Evolutionary conservation across 345 rosid species (phyloP), one percentile per base, ranked within the genome.

Genomic region (Pseudoturritis turrita): DNA sequence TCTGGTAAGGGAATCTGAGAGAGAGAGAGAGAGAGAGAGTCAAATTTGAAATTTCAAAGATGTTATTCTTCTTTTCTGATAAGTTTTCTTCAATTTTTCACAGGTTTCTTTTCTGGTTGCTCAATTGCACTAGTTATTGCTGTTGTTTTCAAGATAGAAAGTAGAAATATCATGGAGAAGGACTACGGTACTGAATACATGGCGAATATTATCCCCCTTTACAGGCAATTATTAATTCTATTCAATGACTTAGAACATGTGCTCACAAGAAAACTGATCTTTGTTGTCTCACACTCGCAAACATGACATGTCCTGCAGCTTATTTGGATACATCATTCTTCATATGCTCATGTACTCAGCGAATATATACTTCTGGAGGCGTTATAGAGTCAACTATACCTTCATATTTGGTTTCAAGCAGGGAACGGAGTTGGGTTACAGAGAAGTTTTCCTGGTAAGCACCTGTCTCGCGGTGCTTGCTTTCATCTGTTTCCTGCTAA

Each of bases 91-190:
- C 10, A 47, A 21, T 14, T 56, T 40, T 54, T 10, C 46, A 28
- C 86, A 85, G 92, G 95, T 26, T 87, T 85, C 69, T 85, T 90
- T 70, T 81, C 81, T 35, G 92, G 92, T 41, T 84, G 88, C 78
- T 73, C 87, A 7, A 43, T 80, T 26, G 89, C 90, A 36, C 79
- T 91, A 26, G 28, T 88, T 33, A 50, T 81, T 63, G 91, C 88
- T 23, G 76, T 88, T 65, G 76, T 80, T 58, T 78, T 82, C 79
- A 85, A 78, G 71, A 79, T 88, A 68, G 81, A 82, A 71, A 73
- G 79, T 41, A 76, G 62, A 70, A 83, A 86, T 39, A 62, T 82
- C 26, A 77, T 81, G 82, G 82, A 78, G 19, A 79, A 77, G 76
- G 56, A 59, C 61, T 84, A 78, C 15, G 87, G 87, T 51, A 63